Percentiles rank a stretch among this genome's conserved stretches.
Evolutionary conservation across 1,284 basidiomycete species (phyloP).

Genomic region (Marasmius sp.): DNA sequence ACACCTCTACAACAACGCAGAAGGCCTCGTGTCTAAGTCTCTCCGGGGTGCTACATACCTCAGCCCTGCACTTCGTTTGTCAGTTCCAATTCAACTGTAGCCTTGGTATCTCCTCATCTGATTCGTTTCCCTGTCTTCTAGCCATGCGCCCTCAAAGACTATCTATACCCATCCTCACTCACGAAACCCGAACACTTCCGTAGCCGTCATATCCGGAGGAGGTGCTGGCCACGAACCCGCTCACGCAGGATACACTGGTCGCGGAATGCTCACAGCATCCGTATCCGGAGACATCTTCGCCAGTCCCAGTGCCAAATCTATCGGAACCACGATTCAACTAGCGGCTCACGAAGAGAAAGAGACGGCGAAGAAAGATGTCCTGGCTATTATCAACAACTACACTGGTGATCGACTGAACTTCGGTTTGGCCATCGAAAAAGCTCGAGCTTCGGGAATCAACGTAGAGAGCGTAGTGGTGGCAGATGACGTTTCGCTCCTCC

Average conservation of each 20-base stretch:
- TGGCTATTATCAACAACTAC: slow-evolving; percentile 48
- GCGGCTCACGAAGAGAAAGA: slow-evolving; percentile 26
- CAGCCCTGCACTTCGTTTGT: slow-evolving; percentile 52
- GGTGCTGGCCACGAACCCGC: slow-evolving; percentile 73
- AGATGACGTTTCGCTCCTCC: slow-evolving; percentile 63
- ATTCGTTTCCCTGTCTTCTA: slow-evolving; percentile 12
- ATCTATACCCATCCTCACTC: slow-evolving; percentile 33
- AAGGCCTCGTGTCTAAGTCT: slow-evolving; percentile 54
- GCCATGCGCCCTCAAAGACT: slow-evolving; percentile 37
- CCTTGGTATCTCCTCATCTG: background rate
- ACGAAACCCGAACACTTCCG: slow-evolving; percentile 30
- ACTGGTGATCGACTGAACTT: slow-evolving; percentile 70
- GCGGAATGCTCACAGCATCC: slow-evolving; percentile 58
- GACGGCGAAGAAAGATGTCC: slow-evolving; percentile 28
- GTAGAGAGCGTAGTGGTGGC: slow-evolving; percentile 62
- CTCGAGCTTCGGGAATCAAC: slow-evolving; percentile 37
- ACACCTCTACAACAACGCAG: slow-evolving; percentile 45
- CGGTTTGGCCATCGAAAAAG: slow-evolving; percentile 66
- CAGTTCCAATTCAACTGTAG: slow-evolving; percentile 21
- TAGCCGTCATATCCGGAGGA: slow-evolving; percentile 63
- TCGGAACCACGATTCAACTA: slow-evolving; percentile 51
- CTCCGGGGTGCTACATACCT: slow-evolving; percentile 50
- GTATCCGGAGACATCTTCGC: slow-evolving; percentile 69
- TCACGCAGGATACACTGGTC: slow-evolving; percentile 56
- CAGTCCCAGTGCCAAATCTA: slow-evolving; percentile 62